Evolutionary conservation across 2,329 filamentous ascomycete species (phyloP).

Genomic region (Colletotrichum cuscutae): DNA sequence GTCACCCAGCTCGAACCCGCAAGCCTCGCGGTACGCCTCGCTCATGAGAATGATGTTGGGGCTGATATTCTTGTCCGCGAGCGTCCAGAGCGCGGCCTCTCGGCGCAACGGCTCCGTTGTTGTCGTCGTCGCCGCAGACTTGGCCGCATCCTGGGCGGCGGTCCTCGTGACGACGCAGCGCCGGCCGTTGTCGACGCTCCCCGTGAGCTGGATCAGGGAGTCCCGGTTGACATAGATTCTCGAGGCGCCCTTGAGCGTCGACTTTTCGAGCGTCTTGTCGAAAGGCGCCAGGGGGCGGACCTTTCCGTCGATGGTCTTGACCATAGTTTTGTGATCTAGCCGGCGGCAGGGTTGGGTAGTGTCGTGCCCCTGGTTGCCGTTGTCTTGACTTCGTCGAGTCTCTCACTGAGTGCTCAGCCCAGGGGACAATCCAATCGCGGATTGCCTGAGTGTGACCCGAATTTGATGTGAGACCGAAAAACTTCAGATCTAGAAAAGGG

Average conservation of each 20-base stretch:
- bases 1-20: slow-evolving; percentile 78
- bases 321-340: slow-evolving; percentile 1
- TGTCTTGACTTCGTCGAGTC: not conserved
- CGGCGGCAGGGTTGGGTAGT: not conserved
- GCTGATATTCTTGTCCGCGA: slow-evolving; percentile 70
- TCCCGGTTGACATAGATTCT: slow-evolving; percentile 61
- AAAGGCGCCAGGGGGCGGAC: slow-evolving; percentile 50
- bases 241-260: slow-evolving; percentile 54
- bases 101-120: slow-evolving; percentile 41
- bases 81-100: slow-evolving; percentile 61
- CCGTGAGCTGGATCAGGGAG: slow-evolving; percentile 55
- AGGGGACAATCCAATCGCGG: not conserved
- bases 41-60: slow-evolving; percentile 78
- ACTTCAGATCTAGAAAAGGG: not conserved
- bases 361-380: not conserved
- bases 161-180: slow-evolving; percentile 53
- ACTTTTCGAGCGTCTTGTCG: slow-evolving; percentile 53
- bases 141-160: slow-evolving; percentile 32
- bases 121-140: slow-evolving; percentile 23
- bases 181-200: slow-evolving; percentile 53
- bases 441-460: too few relatives aligned
- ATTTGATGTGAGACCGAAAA: not conserved
- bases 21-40: slow-evolving; percentile 77
- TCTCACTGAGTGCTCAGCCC: not conserved
- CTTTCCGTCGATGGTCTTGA: slow-evolving; percentile 40